These are phyloP conservation scores for Paramecium sonneborni DNA, from an alignment of 73 alveolate genomes.

Conservation along the genomic window DNA sequence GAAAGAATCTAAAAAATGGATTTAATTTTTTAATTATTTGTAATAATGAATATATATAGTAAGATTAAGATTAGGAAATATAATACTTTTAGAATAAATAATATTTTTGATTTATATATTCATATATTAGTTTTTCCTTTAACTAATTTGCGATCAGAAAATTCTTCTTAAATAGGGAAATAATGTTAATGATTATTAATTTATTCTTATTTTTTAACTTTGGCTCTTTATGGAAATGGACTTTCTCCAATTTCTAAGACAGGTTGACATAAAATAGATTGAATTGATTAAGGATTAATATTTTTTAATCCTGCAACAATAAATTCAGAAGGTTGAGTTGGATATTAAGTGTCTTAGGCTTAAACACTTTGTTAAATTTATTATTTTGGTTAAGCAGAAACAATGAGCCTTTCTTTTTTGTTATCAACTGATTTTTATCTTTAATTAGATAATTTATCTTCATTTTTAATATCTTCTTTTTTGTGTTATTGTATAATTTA, in stretches of 20 bases:
- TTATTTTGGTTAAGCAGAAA: conserved; percentile 48
- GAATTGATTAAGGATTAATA: conserved; percentile 13
- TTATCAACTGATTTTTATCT: background rate
- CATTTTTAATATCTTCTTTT: background rate
- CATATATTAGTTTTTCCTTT: background rate
- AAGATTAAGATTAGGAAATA: too few relatives aligned
- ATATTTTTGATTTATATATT: too few relatives aligned
- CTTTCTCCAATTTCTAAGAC: background rate
- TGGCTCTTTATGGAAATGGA: conserved; percentile 29
- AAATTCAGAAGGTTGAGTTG: background rate
- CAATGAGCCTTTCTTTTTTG: background rate
- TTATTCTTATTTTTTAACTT: background rate
- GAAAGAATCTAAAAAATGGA: too few relatives aligned
- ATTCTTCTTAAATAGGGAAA: background rate
- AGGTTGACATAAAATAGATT: conserved; percentile 37
- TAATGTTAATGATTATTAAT: conserved; percentile 10
- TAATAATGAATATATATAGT: too few relatives aligned
- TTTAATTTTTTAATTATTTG: too few relatives aligned
- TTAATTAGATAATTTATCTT: background rate
- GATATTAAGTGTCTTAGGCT: background rate
- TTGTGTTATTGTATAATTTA: background rate
- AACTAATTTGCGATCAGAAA: background rate
- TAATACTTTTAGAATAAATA: too few relatives aligned
- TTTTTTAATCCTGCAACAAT: conserved; percentile 43
- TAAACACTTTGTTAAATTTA: background rate